These are phyloP conservation scores for Malus hybrid DNA, from an alignment of 331 rosid species.

Conservation along the genomic window DNA sequence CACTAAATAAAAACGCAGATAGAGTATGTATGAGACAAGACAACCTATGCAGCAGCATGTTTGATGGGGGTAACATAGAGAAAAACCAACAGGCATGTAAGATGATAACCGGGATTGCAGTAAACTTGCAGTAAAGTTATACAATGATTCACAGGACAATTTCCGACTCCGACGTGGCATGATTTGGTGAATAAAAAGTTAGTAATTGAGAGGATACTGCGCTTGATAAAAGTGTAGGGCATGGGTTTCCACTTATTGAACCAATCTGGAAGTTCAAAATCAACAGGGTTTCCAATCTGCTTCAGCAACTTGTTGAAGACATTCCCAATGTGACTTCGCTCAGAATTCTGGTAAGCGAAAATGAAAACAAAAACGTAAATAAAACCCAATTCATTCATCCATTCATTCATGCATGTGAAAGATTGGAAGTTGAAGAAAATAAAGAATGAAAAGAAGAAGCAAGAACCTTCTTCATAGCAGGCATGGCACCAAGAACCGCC, in stretches of 20 bases:
- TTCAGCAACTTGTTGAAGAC: slow-evolving; percentile 66
- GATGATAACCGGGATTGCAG: background rate
- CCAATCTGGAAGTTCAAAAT: slow-evolving; percentile 83
- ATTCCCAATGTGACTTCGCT: slow-evolving; percentile 32
- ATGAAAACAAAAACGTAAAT: background rate
- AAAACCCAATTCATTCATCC: background rate
- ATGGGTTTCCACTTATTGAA: slow-evolving; percentile 46
- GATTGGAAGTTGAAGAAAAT: too few relatives aligned
- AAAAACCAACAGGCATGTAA: background rate
- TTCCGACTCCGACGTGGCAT: background rate
- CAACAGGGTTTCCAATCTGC: slow-evolving; percentile 63
- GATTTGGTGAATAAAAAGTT: background rate
- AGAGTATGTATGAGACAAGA: background rate
- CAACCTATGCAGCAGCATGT: too few relatives aligned
- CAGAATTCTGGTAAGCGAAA: slow-evolving; percentile 45
- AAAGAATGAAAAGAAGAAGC: background rate
- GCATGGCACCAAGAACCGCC: slow-evolving; percentile 38
- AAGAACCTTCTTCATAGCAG: slow-evolving; percentile 54
- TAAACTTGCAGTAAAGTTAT: background rate
- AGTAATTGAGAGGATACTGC: slow-evolving; percentile 70
- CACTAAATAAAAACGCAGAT: background rate
- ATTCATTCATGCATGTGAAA: background rate
- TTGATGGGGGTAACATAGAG: background rate
- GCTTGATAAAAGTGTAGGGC: slow-evolving; percentile 62
- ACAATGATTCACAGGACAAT: background rate